phyloP scores from a whole-genome alignment of 257 asterid species.

The Capsicum pubescens region DNA sequence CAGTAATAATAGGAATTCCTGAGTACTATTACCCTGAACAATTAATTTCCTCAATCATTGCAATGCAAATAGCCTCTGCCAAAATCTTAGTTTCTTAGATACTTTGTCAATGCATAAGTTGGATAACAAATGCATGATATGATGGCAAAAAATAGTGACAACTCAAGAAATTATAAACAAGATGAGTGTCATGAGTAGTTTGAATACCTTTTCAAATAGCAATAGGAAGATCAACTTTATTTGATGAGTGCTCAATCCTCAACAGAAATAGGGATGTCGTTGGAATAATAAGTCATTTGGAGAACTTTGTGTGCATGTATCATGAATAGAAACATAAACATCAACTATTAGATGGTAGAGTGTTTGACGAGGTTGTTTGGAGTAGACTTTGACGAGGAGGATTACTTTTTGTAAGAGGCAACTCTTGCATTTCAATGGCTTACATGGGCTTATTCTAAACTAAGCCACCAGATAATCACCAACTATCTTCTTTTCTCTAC shows the following conservation, averaged over 20 bases:
- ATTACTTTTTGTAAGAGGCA: slow-evolving; percentile 17
- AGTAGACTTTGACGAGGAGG: background rate
- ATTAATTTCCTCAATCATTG: background rate
- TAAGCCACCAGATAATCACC: background rate
- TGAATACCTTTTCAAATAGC: slow-evolving; percentile 10
- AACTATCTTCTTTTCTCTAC: background rate
- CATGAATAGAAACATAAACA: background rate
- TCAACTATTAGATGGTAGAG: background rate
- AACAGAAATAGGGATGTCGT: background rate
- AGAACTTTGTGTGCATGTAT: background rate
- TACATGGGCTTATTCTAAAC: background rate
- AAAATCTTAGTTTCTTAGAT: background rate
- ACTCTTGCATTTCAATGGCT: slow-evolving; percentile 8
- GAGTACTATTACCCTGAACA: background rate
- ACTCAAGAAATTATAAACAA: slow-evolving; percentile 1
- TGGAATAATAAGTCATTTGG: background rate
- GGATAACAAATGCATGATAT: slow-evolving; percentile 4
- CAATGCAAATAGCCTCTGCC: background rate
- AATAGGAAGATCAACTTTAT: background rate
- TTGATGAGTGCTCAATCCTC: background rate
- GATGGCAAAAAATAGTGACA: background rate
- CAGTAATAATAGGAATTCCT: no score
- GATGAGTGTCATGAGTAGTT: background rate
- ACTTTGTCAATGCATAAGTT: background rate
- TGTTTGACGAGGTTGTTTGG: slow-evolving; percentile 8